A percentile compares a stretch with the other conserved stretches of the same genome.
Evolutionary conservation across 2,329 filamentous ascomycete species (phyloP).

Genomic region (Podosphaera fusca): DNA sequence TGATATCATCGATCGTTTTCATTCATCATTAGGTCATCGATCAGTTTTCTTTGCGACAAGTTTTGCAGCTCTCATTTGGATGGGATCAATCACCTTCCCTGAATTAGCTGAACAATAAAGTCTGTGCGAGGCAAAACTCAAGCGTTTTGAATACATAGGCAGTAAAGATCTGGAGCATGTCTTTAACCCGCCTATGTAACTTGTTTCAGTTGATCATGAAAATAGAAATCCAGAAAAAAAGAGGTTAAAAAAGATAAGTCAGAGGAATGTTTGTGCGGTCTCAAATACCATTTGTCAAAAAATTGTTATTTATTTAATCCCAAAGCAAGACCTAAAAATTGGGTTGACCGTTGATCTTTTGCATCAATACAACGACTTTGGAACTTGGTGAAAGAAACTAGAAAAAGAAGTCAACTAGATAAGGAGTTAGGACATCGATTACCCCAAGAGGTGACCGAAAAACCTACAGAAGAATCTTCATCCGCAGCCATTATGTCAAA

Average conservation of each 20-base stretch:
- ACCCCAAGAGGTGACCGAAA: too few relatives aligned
- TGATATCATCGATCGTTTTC: background rate
- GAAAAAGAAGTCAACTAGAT: background rate
- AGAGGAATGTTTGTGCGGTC: too few relatives aligned
- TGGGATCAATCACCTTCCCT: background rate
- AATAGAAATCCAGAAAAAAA: too few relatives aligned
- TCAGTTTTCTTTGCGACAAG: too few relatives aligned
- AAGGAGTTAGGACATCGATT: background rate
- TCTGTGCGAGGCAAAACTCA: background rate
- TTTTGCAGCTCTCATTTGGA: background rate
- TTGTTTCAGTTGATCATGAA: background rate
- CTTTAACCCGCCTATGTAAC: background rate
- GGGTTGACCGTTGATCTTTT: background rate
- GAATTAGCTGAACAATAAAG: background rate
- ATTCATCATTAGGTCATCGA: background rate
- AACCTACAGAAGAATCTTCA: too few relatives aligned
- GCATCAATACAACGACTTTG: too few relatives aligned
- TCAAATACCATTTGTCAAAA: background rate
- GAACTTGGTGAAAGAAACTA: background rate
- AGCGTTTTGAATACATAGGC: background rate
- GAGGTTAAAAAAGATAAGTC: too few relatives aligned
- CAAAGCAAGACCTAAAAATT: background rate
- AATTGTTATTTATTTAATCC: background rate
- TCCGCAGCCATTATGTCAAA: too few relatives aligned
- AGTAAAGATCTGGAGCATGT: background rate